These are phyloP conservation scores for Wickerhamomyces tratensis DNA, from an alignment of 805 yeast genomes.

Conservation along the genomic window DNA sequence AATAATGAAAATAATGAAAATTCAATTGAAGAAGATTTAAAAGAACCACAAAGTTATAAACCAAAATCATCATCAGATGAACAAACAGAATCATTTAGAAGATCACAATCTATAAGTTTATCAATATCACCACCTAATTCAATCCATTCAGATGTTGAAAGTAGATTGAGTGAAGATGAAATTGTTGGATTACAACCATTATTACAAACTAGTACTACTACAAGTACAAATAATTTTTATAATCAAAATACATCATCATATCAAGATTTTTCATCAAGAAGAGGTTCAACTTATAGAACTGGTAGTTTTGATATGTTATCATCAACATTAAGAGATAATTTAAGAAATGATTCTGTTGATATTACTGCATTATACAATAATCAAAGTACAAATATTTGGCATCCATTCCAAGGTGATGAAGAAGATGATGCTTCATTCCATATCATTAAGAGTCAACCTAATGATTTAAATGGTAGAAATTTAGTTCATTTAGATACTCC, in stretches of 20 bases:
- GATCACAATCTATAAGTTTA: constrained; percentile 2
- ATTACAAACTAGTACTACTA: constrained; percentile 8
- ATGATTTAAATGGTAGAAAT: not conserved
- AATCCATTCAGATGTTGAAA: not conserved
- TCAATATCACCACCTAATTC: constrained; percentile 7
- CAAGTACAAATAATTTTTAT: not conserved
- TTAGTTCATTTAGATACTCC: not conserved
- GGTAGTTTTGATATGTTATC: constrained; percentile 8
- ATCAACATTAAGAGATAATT: constrained; percentile 20
- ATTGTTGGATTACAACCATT: constrained; percentile 20
- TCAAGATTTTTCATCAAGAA: not conserved
- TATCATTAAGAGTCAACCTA: not conserved
- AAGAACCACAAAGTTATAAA: no score
- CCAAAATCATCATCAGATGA: not conserved
- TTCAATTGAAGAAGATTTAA: constrained; percentile 2
- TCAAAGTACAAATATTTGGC: constrained; percentile 15
- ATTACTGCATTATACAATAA: constrained; percentile 24
- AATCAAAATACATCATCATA: not conserved
- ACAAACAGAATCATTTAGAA: not conserved
- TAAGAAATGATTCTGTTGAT: constrained; percentile 22
- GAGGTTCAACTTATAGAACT: constrained; percentile 1
- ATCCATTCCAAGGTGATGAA: constrained; percentile 13
- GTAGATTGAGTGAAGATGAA: not conserved
- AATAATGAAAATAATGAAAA: no score
- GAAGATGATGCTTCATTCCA: not conserved